Conservation (phyloP, 208 protist genomes). For the Novymonas esmeraldas region DNA sequence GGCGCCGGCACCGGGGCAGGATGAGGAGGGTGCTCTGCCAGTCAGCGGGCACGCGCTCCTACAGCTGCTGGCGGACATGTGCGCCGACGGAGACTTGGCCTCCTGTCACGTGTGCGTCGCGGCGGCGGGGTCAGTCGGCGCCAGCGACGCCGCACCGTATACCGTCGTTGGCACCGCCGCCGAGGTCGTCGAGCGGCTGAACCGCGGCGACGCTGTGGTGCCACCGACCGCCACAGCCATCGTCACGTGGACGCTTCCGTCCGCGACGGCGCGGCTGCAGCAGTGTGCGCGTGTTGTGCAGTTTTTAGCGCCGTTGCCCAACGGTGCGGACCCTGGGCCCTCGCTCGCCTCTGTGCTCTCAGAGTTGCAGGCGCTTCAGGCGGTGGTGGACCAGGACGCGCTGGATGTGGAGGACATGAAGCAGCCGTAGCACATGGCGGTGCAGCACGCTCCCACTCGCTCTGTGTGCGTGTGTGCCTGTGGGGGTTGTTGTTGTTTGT, state of each 20-base stretch:
- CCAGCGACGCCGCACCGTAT: not conserved
- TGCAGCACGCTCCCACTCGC: not conserved
- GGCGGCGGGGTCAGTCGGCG: not conserved
- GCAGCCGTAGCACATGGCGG: not conserved
- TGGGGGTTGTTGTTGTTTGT: not conserved
- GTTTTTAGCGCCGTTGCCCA: not conserved
- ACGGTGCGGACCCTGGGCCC: too few relatives aligned
- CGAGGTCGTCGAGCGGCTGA: not conserved
- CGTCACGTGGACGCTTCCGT: slow-evolving; percentile 13
- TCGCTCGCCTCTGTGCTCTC: not conserved
- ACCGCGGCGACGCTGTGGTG: not conserved
- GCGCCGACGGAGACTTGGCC: slow-evolving; percentile 22
- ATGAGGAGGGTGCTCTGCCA: not conserved
- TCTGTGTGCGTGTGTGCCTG: not conserved
- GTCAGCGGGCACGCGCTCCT: slow-evolving; percentile 11
- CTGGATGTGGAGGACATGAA: not conserved
- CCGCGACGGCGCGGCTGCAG: slow-evolving; percentile 1
- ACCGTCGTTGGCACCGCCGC: not conserved
- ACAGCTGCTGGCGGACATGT: slow-evolving; percentile 42
- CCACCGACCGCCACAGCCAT: slow-evolving; percentile 5
- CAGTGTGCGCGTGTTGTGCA: slow-evolving; percentile 7
- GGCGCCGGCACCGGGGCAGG: not conserved
- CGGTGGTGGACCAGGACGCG: slow-evolving; percentile 1
- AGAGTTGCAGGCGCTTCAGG: slow-evolving; percentile 7
- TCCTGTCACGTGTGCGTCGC: slow-evolving; percentile 11